Base-by-base conservation (phyloP, 2,329 filamentous ascomycete species). In the Cercospora beticola region DNA sequence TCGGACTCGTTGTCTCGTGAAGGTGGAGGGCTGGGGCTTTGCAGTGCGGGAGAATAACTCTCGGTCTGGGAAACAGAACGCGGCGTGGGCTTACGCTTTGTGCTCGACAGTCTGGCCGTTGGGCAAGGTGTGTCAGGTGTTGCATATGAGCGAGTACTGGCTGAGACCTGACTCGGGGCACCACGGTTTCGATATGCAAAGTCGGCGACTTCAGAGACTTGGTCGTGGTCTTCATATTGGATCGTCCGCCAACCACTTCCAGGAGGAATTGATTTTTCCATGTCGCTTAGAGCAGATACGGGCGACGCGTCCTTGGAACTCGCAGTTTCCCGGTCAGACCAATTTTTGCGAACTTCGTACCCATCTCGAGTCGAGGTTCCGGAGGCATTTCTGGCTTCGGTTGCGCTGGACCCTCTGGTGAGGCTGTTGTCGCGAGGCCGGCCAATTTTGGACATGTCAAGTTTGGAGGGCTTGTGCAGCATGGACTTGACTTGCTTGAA, bases 401-500 rank as follows among this genome's bases (percentile, higher is more conserved):
- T 18, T 23, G 23, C 54, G 57, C 33, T 23, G 8, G 57, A 54
- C 10, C 21, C 52, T 57, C 64, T 31, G 61, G 28, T 40, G 10
- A 62, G 64, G 36, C 33, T 49, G 72, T 71, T 49, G 67, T 69
- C 21, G 71, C 67, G 57, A 67, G 68, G 16, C 73, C 74, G 61
- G 74, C 62, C 54, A 67, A 66, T 70, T 72, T 43, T 69, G 71
- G 26, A 69, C 66, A 62, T 72, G 43, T 64, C 60, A 21, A 72
- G 49, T 8, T 68, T 46, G 21, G 74, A 64, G n/a, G 73, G 72
- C 61, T 78, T 78, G 59, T 75, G 72, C 30, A 79, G 73, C 59
- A 78, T 76, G 8, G 72, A 75, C 10, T 76, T 73, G 28, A 78
- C 77, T 69, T 77, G 76, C 67, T 77, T 75, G 72, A 78, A 76